phyloP scores from a whole-genome alignment of 1,284 basidiomycete species.

The Neonothopanus nambi region DNA sequence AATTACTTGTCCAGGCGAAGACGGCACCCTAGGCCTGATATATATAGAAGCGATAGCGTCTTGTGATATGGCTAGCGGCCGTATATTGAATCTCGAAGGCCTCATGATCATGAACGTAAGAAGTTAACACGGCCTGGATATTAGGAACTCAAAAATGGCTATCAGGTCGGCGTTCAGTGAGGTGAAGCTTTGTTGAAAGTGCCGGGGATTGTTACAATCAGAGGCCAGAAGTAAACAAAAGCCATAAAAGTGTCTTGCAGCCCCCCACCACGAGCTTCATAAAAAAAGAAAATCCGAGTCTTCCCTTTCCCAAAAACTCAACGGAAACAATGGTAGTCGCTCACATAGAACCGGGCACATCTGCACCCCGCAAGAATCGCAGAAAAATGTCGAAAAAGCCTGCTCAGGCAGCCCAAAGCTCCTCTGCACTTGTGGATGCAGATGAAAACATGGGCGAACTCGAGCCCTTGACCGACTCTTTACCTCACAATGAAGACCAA shows the following conservation, averaged over 20 bases:
- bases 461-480: conserved; percentile 15
- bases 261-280: conserved; percentile 2
- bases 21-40: no score
- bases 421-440: conserved; percentile 19
- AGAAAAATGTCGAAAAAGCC: conserved; percentile 54
- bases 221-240: background rate
- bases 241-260: background rate
- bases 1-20: no score
- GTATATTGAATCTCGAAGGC: no score
- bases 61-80: no score
- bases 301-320: background rate
- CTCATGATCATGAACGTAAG: no score
- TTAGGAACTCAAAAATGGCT: no score
- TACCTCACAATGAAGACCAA: conserved; percentile 14
- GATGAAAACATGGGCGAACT: conserved; percentile 39
- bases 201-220: no score
- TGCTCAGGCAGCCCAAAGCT: conserved; percentile 4
- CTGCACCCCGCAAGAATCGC: conserved; percentile 50
- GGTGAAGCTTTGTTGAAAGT: no score
- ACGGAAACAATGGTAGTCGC: conserved; percentile 65
- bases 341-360: conserved; percentile 35
- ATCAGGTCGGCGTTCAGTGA: no score
- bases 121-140: no score
- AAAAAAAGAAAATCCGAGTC: no score
- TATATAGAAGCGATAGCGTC: no score